A percentile compares a stretch with the other conserved stretches of the same genome.
Evolutionary conservation across 345 rosid genomes (phyloP).

Genomic region (Rhizophora mangle): DNA sequence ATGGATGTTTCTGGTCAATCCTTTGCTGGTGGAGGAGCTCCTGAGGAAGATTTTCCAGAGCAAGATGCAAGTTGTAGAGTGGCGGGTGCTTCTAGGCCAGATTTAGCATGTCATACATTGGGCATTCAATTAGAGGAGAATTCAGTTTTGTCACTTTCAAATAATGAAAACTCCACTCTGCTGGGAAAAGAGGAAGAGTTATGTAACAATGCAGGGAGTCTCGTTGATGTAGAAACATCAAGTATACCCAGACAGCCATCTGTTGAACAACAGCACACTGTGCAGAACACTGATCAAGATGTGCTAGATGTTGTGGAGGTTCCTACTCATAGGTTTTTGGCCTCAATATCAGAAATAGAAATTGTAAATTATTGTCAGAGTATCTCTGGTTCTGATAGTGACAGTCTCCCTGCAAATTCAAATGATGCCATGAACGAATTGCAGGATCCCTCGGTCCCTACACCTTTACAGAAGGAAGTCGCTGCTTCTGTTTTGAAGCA

Average conservation of each 20-base stretch:
- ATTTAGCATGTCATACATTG: constrained; percentile 24
- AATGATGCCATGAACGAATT: constrained; percentile 38
- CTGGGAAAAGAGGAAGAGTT: constrained; percentile 44
- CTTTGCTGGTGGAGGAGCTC: constrained; percentile 18
- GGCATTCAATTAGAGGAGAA: constrained; percentile 40
- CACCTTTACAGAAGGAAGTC: constrained; percentile 31
- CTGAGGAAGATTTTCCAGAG: constrained; percentile 25
- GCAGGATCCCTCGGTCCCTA: constrained; percentile 35
- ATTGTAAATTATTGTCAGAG: constrained; percentile 35
- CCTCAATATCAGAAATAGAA: constrained; percentile 62
- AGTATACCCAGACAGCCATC: constrained; percentile 32
- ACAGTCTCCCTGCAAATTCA: constrained; percentile 31
- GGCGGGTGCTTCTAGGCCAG: constrained; percentile 40
- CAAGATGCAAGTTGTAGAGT: constrained; percentile 30
- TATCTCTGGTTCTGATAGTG: constrained; percentile 34
- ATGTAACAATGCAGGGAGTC: constrained; percentile 30
- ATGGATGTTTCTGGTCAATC: constrained; percentile 24
- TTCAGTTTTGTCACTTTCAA: constrained; percentile 23
- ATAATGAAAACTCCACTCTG: constrained; percentile 21
- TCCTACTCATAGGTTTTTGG: constrained; percentile 37
- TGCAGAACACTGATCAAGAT: constrained; percentile 21
- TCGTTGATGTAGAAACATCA: constrained; percentile 36
- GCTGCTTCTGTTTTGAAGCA: constrained; percentile 36
- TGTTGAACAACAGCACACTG: constrained; percentile 28
- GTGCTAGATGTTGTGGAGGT: constrained; percentile 39